These are phyloP conservation scores for Pleurotus cornucopiae DNA, from an alignment of 768 basidiomycete species.

Conservation along the genomic window DNA sequence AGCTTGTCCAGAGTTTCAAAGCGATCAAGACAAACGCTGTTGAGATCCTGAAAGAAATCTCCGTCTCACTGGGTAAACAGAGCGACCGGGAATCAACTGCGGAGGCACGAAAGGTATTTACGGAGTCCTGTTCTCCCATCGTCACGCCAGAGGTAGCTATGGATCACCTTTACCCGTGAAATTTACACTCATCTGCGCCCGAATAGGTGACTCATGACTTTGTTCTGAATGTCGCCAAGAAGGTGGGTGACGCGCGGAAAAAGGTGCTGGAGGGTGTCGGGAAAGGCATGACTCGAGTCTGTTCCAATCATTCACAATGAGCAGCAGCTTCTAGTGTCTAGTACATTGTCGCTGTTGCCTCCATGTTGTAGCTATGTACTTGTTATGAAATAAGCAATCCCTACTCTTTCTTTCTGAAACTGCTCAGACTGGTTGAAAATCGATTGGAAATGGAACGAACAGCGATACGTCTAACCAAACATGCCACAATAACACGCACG, in stretches of 20 bases:
- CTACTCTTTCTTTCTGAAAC: too few relatives aligned
- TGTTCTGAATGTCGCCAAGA: slow-evolving; percentile 57
- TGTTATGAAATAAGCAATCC: too few relatives aligned
- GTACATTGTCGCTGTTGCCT: not conserved
- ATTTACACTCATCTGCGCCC: slow-evolving; percentile 7
- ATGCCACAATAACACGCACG: slow-evolving; percentile 1
- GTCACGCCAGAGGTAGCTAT: slow-evolving; percentile 31
- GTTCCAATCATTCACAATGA: slow-evolving; percentile 17
- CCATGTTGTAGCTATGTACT: not conserved
- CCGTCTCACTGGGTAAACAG: slow-evolving; percentile 42
- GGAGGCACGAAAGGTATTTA: slow-evolving; percentile 49
- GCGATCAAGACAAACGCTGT: slow-evolving; percentile 50
- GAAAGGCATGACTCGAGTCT: slow-evolving; percentile 49
- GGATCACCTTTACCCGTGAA: not conserved
- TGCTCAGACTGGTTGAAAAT: too few relatives aligned
- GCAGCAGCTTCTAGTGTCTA: not conserved
- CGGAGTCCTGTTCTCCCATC: slow-evolving; percentile 41
- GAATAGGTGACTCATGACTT: slow-evolving; percentile 63
- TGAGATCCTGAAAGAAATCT: slow-evolving; percentile 53
- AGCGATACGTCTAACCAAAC: not conserved
- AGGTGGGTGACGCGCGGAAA: slow-evolving; percentile 63
- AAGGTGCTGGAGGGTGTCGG: slow-evolving; percentile 69
- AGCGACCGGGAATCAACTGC: slow-evolving; percentile 48
- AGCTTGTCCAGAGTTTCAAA: slow-evolving; percentile 72
- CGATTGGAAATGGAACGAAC: too few relatives aligned